Conservation (phyloP, 805 yeast genomes). For the Pichia ethanolica region DNA sequence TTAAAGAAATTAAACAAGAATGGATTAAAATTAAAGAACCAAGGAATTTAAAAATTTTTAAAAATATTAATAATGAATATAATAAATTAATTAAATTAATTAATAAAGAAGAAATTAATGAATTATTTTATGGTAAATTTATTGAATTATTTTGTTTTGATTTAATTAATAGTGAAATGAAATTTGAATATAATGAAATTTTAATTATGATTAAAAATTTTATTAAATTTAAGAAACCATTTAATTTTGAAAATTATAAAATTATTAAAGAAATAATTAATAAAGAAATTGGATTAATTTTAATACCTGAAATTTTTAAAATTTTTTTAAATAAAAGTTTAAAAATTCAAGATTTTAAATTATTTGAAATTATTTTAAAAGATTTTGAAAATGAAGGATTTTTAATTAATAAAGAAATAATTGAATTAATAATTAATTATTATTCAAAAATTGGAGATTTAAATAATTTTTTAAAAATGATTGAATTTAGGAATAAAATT, state of each 20-base stretch:
- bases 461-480: slow-evolving; percentile 14
- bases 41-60: slow-evolving; percentile 2
- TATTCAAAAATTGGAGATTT: slow-evolving; percentile 9
- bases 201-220: slow-evolving; percentile 1
- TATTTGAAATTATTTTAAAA: slow-evolving; percentile 14
- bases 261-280: background rate
- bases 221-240: background rate
- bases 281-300: background rate
- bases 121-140: background rate
- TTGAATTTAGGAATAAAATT: slow-evolving; percentile 16
- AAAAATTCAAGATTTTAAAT: slow-evolving; percentile 9
- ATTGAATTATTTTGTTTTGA: slow-evolving; percentile 5
- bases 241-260: background rate
- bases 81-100: background rate
- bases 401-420: slow-evolving; percentile 16
- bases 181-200: slow-evolving; percentile 1
- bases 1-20: background rate
- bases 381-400: slow-evolving; percentile 12
- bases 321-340: slow-evolving; percentile 14
- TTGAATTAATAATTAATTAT: slow-evolving; percentile 10
- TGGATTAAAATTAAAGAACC: slow-evolving; percentile 8
- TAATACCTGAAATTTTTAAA: slow-evolving; percentile 14
- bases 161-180: background rate
- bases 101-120: background rate
- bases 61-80: background rate